Conservation (phyloP, 768 basidiomycete species). For the Russula compacta region DNA sequence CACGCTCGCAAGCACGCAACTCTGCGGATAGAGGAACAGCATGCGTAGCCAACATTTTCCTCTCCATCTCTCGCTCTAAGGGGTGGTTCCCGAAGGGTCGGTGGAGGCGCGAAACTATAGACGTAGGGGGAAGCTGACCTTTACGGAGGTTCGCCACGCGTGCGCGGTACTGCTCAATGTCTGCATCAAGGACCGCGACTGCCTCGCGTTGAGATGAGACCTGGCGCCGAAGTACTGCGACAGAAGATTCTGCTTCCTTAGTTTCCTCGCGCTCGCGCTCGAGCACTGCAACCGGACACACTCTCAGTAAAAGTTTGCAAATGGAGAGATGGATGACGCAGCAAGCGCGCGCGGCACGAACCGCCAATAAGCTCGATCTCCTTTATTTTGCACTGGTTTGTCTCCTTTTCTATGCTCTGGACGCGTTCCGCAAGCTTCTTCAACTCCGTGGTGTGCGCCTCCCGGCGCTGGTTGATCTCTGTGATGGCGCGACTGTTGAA, state of each 20-base stretch:
- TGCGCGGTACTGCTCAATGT: conserved; percentile 66
- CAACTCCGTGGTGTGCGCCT: conserved; percentile 50
- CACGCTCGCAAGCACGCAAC: conserved; percentile 45
- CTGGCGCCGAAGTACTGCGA: conserved; percentile 56
- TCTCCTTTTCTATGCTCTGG: conserved; percentile 57
- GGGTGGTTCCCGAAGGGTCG: background rate
- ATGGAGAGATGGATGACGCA: background rate
- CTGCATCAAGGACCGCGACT: conserved; percentile 46
- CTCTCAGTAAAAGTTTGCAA: background rate
- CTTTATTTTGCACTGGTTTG: conserved; percentile 61
- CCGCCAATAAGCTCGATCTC: conserved; percentile 75
- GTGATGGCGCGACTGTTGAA: conserved; percentile 67
- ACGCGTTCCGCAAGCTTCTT: conserved; percentile 55
- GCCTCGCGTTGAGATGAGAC: conserved; percentile 55
- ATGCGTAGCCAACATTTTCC: conserved; percentile 42
- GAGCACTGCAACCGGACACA: conserved; percentile 35
- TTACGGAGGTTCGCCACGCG: conserved; percentile 51
- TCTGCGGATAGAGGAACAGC: conserved; percentile 47
- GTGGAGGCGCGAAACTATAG: too few relatives aligned
- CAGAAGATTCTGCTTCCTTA: conserved; percentile 56
- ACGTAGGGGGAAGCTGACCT: conserved; percentile 35
- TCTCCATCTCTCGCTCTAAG: conserved; percentile 63
- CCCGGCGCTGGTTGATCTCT: conserved; percentile 59
- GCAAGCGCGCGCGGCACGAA: conserved; percentile 25
- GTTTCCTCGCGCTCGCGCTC: conserved; percentile 64